These are phyloP conservation scores for Pulveroboletus frians DNA, from an alignment of 768 basidiomycete species.

Conservation along the genomic window DNA sequence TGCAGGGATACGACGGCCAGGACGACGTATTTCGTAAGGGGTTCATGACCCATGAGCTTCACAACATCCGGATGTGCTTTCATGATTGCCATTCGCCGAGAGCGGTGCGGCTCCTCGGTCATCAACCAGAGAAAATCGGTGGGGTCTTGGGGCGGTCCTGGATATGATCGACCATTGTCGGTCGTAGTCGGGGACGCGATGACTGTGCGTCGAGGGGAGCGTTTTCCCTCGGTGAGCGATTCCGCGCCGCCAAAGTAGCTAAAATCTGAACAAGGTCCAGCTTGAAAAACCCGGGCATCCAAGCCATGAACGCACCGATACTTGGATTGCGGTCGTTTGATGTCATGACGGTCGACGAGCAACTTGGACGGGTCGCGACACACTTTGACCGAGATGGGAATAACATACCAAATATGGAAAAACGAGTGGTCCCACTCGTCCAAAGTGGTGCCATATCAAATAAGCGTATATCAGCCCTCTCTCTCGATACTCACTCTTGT, in stretches of 20 bases:
- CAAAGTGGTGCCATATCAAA: conserved; percentile 23
- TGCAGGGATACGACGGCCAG: conserved; percentile 76
- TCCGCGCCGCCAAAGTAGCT: conserved; percentile 84
- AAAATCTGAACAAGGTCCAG: conserved; percentile 45
- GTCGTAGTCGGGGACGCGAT: conserved; percentile 36
- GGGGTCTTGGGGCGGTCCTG: conserved; percentile 65
- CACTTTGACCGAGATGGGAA: conserved; percentile 19
- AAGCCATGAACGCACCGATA: conserved; percentile 16
- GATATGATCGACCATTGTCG: conserved; percentile 38
- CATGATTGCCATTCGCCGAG: conserved; percentile 81
- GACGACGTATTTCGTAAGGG: conserved; percentile 88
- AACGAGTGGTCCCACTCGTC: conserved; percentile 20
- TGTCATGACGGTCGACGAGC: conserved; percentile 8
- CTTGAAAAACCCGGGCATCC: accelerated
- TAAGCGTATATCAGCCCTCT: background rate
- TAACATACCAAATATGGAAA: conserved; percentile 13
- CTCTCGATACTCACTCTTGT: background rate
- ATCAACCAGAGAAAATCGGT: conserved; percentile 93
- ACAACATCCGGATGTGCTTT: conserved; percentile 95
- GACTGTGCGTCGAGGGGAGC: conserved; percentile 49
- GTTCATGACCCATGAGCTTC: conserved; percentile 94
- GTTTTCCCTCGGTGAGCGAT: conserved; percentile 51
- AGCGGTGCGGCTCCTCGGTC: conserved; percentile 96
- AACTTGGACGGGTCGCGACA: background rate
- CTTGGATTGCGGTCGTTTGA: background rate